Conservation (phyloP, 441 rosid genomes). For the Daphne laureola region DNA sequence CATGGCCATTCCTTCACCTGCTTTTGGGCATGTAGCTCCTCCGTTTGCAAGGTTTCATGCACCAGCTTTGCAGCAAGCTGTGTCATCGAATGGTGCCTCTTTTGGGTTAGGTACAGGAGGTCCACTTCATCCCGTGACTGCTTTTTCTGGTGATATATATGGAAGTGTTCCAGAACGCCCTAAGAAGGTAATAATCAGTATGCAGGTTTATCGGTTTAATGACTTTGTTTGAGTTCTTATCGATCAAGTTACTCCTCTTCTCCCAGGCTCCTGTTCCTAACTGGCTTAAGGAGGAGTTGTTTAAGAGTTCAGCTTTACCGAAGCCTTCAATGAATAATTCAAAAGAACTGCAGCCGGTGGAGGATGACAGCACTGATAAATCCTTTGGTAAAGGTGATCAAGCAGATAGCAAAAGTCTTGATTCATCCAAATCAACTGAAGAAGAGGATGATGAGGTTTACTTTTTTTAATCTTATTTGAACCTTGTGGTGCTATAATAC, state of each 20-base stretch:
- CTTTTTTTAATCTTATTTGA: slow-evolving; percentile 11
- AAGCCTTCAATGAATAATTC: slow-evolving; percentile 50
- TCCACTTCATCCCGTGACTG: slow-evolving; percentile 47
- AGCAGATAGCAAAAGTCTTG: slow-evolving; percentile 57
- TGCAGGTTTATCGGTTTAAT: slow-evolving; percentile 11
- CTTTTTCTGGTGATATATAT: slow-evolving; percentile 64
- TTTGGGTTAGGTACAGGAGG: slow-evolving; percentile 54
- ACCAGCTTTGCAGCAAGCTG: slow-evolving; percentile 47
- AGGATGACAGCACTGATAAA: slow-evolving; percentile 53
- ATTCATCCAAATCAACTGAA: slow-evolving; percentile 68
- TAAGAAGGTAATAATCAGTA: slow-evolving; percentile 51
- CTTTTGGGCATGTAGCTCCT: slow-evolving; percentile 53
- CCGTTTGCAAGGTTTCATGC: slow-evolving; percentile 72
- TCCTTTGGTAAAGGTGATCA: slow-evolving; percentile 44
- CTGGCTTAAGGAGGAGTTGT: slow-evolving; percentile 95
- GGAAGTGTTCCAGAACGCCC: slow-evolving; percentile 70
- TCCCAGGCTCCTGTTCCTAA: slow-evolving; percentile 84
- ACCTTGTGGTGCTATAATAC: slow-evolving; percentile 9
- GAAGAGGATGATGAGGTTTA: slow-evolving; percentile 89
- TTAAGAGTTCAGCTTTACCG: slow-evolving; percentile 58
- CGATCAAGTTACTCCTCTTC: slow-evolving; percentile 14
- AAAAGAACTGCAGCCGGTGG: slow-evolving; percentile 42
- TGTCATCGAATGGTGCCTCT: slow-evolving; percentile 43
- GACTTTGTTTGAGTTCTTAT: slow-evolving; percentile 8
- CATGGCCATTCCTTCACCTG: slow-evolving; percentile 38